Base-by-base conservation (phyloP, 768 basidiomycete species). In the Termitomyces eurrhizus region DNA sequence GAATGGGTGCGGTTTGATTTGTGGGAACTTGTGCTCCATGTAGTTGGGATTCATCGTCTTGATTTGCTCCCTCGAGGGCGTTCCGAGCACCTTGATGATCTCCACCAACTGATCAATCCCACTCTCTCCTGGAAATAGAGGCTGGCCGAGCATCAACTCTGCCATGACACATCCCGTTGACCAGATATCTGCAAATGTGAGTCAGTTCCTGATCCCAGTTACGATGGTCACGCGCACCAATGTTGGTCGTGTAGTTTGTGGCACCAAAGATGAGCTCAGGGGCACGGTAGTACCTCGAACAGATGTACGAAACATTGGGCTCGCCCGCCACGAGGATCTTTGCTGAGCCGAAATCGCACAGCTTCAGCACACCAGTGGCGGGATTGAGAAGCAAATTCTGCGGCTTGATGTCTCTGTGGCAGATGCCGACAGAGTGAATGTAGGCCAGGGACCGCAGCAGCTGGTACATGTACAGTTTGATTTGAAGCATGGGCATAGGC, bases 21-120 rank as follows among this genome's bases (percentile, higher is more conserved):
- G 96, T 1, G 97, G 97, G 81, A 99, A 99, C 77, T 98, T 98
- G 86, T 99, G 97, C 73, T 99, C 97, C 97, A 98, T 98, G 78
- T 99, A 99, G 79, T 99, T 99, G 58, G 97, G 97, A 77, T 99
- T 99, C 97, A 99, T 99, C 67, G 97, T 98, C 88, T 99, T 98
- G 85, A 99, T 99, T 76, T 99, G 97, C 72, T 98, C 97, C 66
- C 96, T 82, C 61, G 97, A 95, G 2, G 97, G 97, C 24, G 97
- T 99, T 16, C 97, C 97, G 57, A 99, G 86, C 48, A 99, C 95
- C 75, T 99, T 99, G 88, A 99, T 99, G 68, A 99, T 99, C 78
- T 99, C 97, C 59, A 99, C 97, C 69, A 99, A 74, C 78, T 99
- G 97, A 77, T 99, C 97, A 70, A 99, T 99, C 26, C 96, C 95